A percentile compares a stretch with the other conserved stretches of the same genome.
Conservation (phyloP, 371 early-diverging fungal genomes). For the Circinella minor region DNA sequence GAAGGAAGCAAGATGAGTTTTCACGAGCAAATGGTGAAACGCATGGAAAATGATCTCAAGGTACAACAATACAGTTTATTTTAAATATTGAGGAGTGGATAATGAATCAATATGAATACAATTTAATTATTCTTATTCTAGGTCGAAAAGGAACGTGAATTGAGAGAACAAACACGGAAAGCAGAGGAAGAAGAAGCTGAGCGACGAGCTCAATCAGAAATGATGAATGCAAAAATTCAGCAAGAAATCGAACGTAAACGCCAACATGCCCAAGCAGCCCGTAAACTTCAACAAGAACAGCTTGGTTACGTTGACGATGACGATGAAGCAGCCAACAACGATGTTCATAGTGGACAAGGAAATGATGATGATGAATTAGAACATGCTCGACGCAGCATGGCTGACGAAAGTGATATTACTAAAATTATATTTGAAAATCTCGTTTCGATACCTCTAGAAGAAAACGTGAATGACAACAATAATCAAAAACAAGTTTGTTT, state of each 20-base stretch:
- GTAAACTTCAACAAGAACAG: slow-evolving; percentile 32
- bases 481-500: slow-evolving; percentile 35
- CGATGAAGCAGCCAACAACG: slow-evolving; percentile 26
- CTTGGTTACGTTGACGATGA: slow-evolving; percentile 39
- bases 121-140: background rate
- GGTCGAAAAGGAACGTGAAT: slow-evolving; percentile 42
- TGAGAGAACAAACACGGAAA: slow-evolving; percentile 43
- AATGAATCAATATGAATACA: background rate
- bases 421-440: slow-evolving; percentile 55
- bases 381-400: slow-evolving; percentile 21
- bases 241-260: slow-evolving; percentile 56
- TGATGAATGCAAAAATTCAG: slow-evolving; percentile 58
- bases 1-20: slow-evolving; percentile 59
- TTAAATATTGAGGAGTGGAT: background rate
- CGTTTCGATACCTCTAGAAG: slow-evolving; percentile 50
- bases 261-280: slow-evolving; percentile 43
- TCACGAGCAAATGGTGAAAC: slow-evolving; percentile 66
- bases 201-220: slow-evolving; percentile 57
- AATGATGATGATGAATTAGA: slow-evolving; percentile 11
- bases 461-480: background rate
- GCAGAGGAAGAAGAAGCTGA: slow-evolving; percentile 50
- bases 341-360: slow-evolving; percentile 23
- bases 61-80: slow-evolving; percentile 20
- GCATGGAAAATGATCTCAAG: slow-evolving; percentile 60
- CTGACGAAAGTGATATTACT: slow-evolving; percentile 45